phyloP scores from a whole-genome alignment of 2,329 filamentous ascomycete species.

The Cladophialophora exuberans region DNA sequence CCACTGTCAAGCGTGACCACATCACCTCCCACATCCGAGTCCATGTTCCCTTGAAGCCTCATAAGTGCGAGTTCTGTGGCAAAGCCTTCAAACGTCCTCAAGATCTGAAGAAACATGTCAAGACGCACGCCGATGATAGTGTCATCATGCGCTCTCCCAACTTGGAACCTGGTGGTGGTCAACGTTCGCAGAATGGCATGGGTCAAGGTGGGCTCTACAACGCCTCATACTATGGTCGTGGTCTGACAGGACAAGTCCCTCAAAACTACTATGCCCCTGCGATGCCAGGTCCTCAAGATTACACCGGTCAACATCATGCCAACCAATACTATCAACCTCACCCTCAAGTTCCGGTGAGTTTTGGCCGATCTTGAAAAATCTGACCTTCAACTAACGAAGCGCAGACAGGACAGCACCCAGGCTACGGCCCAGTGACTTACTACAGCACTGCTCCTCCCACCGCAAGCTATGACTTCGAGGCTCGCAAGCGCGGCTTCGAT shows the following conservation, averaged over 20 bases:
- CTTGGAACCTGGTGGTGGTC: conserved; percentile 54
- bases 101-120: conserved; percentile 99
- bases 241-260: conserved; percentile 31
- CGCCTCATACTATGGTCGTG: conserved; percentile 33
- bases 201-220: conserved; percentile 33
- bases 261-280: conserved; percentile 35
- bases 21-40: conserved; percentile 99
- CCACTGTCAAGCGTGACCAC: conserved; percentile 97
- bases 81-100: conserved; percentile 99
- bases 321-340: conserved; percentile 37
- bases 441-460: conserved; percentile 67
- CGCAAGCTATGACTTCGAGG: conserved; percentile 70
- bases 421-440: conserved; percentile 77
- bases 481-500: conserved; percentile 82
- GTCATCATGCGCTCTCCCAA: conserved; percentile 67
- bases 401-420: conserved; percentile 57
- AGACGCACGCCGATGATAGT: conserved; percentile 96
- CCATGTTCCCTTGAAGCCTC: conserved; percentile 97
- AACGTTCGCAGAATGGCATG: conserved; percentile 40
- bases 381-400: conserved; percentile 30
- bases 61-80: conserved; percentile 98
- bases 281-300: conserved; percentile 33
- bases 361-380: not conserved
- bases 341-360: conserved; percentile 26
- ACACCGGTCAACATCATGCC: conserved; percentile 33